Base-by-base conservation (phyloP, 306 rosid species). In the Neltuma alba region DNA sequence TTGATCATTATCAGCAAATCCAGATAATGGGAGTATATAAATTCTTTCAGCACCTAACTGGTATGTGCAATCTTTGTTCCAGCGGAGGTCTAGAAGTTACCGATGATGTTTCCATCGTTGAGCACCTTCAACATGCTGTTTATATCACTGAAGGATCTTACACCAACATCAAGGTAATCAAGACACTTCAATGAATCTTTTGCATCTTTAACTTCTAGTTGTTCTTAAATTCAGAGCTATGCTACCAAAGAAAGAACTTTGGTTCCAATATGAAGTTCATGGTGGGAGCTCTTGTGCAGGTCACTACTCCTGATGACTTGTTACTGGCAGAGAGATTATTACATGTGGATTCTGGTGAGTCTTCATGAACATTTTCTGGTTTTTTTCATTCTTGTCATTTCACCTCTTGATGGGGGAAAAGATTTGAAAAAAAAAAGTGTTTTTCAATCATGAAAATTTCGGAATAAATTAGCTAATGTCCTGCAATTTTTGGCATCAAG, bases 41-140 rank as follows among this genome's bases (percentile, higher is more conserved):
- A 74, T 9, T 15, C 60, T 20, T 72, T 68, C 48, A 76, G 72
- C 69, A 74, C 77, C 67, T 79, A 73, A 78, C 64, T 54, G 30
- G 40, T 73, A 28, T 61, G 70, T 21, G 52, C 73, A 68, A 83
- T 58, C 66, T 77, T 74, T 28, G 37, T 72, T 75, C 15, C 94
- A 95, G 99, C 36, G 92, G 87, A 81, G 96, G 94, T 25, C 91
- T 95, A 40, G 99, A 93, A 86, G 99, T 95, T 80, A 95, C 99
- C 0, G 99, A 95, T 52, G 99, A 95, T 10, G 99, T 95, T 30
- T 95, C 99, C 57, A 95, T 95, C 5, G 96, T 95, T 3, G 98
- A 95, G 87, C 87, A 93, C 87, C 91, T 93, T 50, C 79, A 86
- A 73, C 96, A 91, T 81, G 97, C 98, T 18, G 99, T 95, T 72